Base-by-base conservation (phyloP, 1,284 basidiomycete genomes). In the Athelia sp. region DNA sequence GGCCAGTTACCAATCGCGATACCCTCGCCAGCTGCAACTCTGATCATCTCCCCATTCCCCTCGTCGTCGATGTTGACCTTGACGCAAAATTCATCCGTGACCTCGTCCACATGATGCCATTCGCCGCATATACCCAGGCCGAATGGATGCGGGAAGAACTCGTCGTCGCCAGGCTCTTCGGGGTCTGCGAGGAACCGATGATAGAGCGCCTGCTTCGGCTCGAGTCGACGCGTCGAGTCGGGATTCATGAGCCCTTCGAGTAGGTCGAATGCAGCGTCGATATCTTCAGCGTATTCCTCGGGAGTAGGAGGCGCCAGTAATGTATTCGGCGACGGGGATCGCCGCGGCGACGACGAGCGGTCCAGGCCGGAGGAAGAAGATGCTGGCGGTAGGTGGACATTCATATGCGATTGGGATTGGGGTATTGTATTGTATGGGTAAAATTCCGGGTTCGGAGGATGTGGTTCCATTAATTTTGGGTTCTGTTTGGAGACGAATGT, bases 401-500 rank as follows among this genome's bases (percentile, higher is more conserved):
- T 32, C 58, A 47, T 35, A 51, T 49, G 22, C 35, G 49, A 54
- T 47, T 53, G 26, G n/a, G 46, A 34, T 29, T 50, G 58, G 18
- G 55, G 55, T 10, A 50, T 13, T 15, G 48, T 32, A 9, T 56
- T 52, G 56, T 81, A 76, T 1, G 84, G 84, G 55, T 79, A 84
- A 56, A 70, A 81, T 17, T 66, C 70, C 18, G 70, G 60, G 54
- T 84, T 75, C 1, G 74, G 72, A 53, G 69, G 66, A 31, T 73
- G 76, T 0, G 83, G 80, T 4, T 74, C 75, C 58, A 79, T 79
- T 21, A 95, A 67, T 36, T 80, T 70, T 1, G 90, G 91, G 58
- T 95, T 95, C 52, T 90, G 81, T 45, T 71, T 78, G 55, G 84
- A 76, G 40, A 94, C 83, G 52, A 96, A 83, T 9, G 82, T 76